Evolutionary conservation across 2,329 filamentous ascomycete genomes (phyloP), one percentile per base, ranked within the genome.

Genomic region (Aureobasidium leucospermi): DNA sequence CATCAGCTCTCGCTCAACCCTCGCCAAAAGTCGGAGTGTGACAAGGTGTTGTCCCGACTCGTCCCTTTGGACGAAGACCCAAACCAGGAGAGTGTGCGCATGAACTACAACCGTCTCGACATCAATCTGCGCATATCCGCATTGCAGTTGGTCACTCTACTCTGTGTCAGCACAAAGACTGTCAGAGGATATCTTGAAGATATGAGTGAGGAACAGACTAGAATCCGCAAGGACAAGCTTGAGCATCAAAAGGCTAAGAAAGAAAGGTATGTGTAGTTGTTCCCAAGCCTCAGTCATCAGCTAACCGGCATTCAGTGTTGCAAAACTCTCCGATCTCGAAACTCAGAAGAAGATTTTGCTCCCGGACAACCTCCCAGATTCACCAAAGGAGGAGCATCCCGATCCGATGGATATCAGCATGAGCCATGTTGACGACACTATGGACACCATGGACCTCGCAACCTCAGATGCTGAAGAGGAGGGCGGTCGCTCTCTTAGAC

Each of bases 211-310:
- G 89, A 90, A 58, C 96, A 97, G 92, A 99, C 94, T 1, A 85
- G 86, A 58, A 90, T 95, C 69, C 86, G 94, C 52, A 99, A 99
- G 73, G 89, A 95, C 70, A 96, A 96, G 76, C 96, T 96, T 62
- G 90, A 96, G 65, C 88, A 85, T 74, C 93, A 97, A 74, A 84
- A 91, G 64, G 84, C 88, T 66, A 85, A 88, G 64, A 87, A 86
- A 71, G 59, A 47, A 15, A 32, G 41, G 48, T 55, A 34, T 34
- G 56, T 51, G 3, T 6, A 34, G 31, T 15, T 4, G 3, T n/a
- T 13, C 15, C n/a, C 1, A 41, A 42, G 2, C 10, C n/a, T 31
- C 6, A 28, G 16, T 4, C 10, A 29, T 11, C 2, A 23, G 56
- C 56, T 58, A 38, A 58, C 15, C 4, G 4, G 13, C 8, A 10